A percentile compares a stretch with the other conserved stretches of the same genome.
These are phyloP conservation scores for Phytophthora pini DNA, from an alignment of 352 stramenopile genomes.

Conservation along the genomic window DNA sequence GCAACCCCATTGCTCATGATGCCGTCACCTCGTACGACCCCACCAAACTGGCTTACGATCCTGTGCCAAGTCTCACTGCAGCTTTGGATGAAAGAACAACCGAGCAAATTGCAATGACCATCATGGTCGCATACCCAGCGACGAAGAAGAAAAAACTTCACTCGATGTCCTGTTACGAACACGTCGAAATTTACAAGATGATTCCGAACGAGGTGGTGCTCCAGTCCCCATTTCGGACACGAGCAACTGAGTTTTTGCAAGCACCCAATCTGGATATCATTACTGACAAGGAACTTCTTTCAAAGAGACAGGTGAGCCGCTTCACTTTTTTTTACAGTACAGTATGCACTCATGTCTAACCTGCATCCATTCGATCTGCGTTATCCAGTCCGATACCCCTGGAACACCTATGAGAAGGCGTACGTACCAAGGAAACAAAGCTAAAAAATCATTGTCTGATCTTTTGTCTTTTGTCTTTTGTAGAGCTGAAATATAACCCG, in stretches of 20 bases:
- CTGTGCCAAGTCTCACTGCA: constrained; percentile 60
- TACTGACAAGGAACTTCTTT: constrained; percentile 31
- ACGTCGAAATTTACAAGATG: constrained; percentile 86
- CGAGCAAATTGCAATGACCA: constrained; percentile 37
- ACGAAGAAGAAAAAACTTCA: constrained; percentile 69
- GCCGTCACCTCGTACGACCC: constrained; percentile 70
- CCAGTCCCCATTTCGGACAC: constrained; percentile 60
- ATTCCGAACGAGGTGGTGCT: constrained; percentile 69
- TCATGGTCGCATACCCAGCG: constrained; percentile 70
- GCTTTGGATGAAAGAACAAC: constrained; percentile 39
- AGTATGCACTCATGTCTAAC: neutral
- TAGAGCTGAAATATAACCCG: constrained; percentile 48
- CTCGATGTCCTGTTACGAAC: constrained; percentile 61
- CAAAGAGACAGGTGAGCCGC: constrained; percentile 27
- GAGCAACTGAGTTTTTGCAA: constrained; percentile 54
- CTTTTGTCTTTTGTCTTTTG: constrained; percentile 1
- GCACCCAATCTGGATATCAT: constrained; percentile 23
- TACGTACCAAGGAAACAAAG: constrained; percentile 11
- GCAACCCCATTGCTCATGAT: constrained; percentile 69
- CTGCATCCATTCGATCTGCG: neutral
- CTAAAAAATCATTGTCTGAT: neutral
- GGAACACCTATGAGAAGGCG: constrained; percentile 26
- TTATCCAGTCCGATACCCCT: constrained; percentile 20
- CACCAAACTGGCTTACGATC: constrained; percentile 75
- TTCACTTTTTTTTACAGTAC: neutral